Percentiles rank a stretch among this genome's conserved stretches.
These are phyloP conservation scores for Prunella vulgaris DNA, from an alignment of 257 asterid species.

Conservation along the genomic window DNA sequence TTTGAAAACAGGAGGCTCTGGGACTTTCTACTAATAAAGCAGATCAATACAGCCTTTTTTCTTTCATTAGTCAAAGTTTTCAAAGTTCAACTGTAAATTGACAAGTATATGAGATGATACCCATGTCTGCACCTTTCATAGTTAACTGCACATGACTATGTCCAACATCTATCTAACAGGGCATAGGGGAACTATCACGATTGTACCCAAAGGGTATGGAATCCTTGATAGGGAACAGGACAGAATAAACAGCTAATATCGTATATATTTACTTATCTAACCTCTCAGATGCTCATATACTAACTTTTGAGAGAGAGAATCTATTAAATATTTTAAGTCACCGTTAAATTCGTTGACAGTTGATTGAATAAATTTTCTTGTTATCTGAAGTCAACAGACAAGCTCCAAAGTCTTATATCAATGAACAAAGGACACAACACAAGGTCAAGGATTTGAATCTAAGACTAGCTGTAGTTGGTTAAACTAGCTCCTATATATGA, in stretches of 20 bases:
- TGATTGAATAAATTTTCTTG: not conserved
- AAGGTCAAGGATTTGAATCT: slow-evolving; percentile 5
- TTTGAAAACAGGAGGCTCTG: too few species aligned
- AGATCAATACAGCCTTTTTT: too few species aligned
- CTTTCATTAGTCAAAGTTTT: too few species aligned
- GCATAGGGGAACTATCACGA: too few species aligned
- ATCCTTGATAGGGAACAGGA: too few species aligned
- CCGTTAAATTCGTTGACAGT: not conserved
- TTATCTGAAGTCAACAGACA: not conserved
- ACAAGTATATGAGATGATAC: too few species aligned
- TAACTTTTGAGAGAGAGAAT: slow-evolving; percentile 5
- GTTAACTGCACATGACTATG: too few species aligned
- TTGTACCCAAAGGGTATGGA: too few species aligned
- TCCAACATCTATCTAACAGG: too few species aligned
- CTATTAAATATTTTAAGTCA: not conserved
- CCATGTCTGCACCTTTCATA: too few species aligned
- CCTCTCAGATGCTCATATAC: not conserved
- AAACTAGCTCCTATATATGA: slow-evolving; percentile 4
- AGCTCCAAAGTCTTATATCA: slow-evolving; percentile 2
- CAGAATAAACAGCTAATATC: not conserved
- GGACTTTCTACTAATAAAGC: too few species aligned
- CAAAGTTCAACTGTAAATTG: too few species aligned
- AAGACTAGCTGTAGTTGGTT: not conserved
- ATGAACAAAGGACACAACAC: not conserved
- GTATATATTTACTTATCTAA: not conserved